A percentile compares a stretch with the other conserved stretches of the same genome.
These are phyloP conservation scores for Capillidium rhysosporum DNA, from an alignment of 371 early-diverging fungal genomes.

Conservation along the genomic window DNA sequence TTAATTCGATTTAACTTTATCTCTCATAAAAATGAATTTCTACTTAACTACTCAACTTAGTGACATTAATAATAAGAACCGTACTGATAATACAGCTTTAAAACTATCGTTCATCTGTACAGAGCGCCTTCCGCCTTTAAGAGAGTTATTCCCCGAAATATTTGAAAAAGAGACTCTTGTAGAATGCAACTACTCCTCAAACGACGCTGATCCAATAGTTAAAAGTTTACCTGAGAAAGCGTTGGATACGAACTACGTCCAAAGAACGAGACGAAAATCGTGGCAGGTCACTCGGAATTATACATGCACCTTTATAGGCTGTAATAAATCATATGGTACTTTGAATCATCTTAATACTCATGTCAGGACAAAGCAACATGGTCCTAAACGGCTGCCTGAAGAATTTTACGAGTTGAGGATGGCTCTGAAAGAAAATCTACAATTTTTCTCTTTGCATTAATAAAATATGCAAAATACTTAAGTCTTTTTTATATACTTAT, in stretches of 20 bases:
- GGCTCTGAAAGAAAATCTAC: too few relatives aligned
- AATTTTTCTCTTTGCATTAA: too few relatives aligned
- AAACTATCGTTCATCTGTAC: too few relatives aligned
- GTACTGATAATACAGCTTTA: too few relatives aligned
- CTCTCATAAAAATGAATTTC: too few relatives aligned
- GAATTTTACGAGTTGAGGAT: slow-evolving; percentile 33
- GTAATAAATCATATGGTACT: neutral
- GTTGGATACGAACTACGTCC: neutral
- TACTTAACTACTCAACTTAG: too few relatives aligned
- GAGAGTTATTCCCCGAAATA: neutral
- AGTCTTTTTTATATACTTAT: too few relatives aligned
- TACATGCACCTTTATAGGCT: neutral
- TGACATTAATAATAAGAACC: too few relatives aligned
- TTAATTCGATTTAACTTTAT: too few relatives aligned
- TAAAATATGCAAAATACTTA: too few relatives aligned
- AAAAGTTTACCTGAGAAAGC: too few relatives aligned
- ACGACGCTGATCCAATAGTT: too few relatives aligned
- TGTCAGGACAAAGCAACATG: slow-evolving; percentile 46
- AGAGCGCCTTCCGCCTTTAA: neutral
- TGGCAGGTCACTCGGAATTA: neutral
- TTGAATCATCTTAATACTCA: slow-evolving; percentile 46
- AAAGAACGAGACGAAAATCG: neutral
- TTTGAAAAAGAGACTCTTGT: neutral
- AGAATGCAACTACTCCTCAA: neutral
- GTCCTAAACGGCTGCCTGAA: slow-evolving; percentile 18